phyloP scores from a whole-genome alignment of 768 basidiomycete species.

The Rhodotorula diobovata region DNA sequence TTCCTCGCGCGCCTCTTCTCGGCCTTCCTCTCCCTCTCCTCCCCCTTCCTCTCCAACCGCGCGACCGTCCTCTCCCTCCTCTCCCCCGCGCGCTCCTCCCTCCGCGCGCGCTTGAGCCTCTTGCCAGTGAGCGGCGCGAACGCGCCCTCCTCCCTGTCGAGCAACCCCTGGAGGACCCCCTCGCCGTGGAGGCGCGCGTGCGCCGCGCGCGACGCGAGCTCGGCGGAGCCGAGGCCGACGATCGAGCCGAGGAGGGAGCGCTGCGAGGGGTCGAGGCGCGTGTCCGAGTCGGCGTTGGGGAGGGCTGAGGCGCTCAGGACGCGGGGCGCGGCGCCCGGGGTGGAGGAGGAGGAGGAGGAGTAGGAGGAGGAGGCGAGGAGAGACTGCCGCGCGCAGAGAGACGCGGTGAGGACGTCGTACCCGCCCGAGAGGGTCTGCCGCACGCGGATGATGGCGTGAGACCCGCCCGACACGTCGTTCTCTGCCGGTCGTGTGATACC shows the following conservation, averaged over 20 bases:
- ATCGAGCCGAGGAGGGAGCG: conserved; percentile 29
- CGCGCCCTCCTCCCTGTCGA: conserved; percentile 1
- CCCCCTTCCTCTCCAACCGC: conserved; percentile 23
- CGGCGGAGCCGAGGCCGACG: conserved; percentile 34
- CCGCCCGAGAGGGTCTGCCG: conserved; percentile 77
- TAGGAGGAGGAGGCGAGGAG: conserved; percentile 42
- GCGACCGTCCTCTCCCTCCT: conserved; percentile 29
- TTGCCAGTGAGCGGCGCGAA: conserved; percentile 10
- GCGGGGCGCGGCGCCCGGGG: not conserved
- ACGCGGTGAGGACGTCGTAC: conserved; percentile 61
- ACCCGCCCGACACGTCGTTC: conserved; percentile 88
- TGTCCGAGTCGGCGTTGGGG: conserved; percentile 32
- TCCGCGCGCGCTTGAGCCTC: conserved; percentile 8
- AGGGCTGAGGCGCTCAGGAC: conserved; percentile 6
- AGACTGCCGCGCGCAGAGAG: conserved; percentile 52
- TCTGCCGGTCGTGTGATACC: conserved; percentile 52
- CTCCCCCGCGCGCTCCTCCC: conserved; percentile 19
- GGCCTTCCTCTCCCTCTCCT: conserved; percentile 19
- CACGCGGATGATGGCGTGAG: conserved; percentile 76
- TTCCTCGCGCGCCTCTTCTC: conserved; percentile 16
- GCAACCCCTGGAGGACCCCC: conserved; percentile 19
- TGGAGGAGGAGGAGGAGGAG: too few relatives aligned
- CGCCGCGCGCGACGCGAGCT: conserved; percentile 6
- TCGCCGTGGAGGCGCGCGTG: conserved; percentile 12
- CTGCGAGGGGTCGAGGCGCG: not conserved